Evolutionary conservation across 305 asterid species (phyloP).

Genomic region (Petunia hybrid): DNA sequence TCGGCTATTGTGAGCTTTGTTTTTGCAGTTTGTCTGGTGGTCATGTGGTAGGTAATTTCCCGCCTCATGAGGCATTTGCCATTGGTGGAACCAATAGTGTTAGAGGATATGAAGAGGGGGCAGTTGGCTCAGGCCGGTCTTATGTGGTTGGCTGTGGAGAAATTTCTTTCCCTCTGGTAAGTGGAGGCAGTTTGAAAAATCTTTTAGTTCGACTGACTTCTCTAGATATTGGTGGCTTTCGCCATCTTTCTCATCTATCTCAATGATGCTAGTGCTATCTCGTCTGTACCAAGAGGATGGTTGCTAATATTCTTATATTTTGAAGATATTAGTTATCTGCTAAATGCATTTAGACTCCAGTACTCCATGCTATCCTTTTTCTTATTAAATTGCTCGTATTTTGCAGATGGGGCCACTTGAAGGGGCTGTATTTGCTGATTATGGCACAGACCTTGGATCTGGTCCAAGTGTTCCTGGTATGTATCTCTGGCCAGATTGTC

Average conservation of each 20-base stretch:
- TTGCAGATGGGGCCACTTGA: constrained; percentile 84
- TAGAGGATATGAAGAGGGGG: constrained; percentile 96
- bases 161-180: constrained; percentile 85
- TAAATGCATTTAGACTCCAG: not conserved
- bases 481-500: not conserved
- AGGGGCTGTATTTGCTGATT: constrained; percentile 91
- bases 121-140: constrained; percentile 93
- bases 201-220: constrained; percentile 9
- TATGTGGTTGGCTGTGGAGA: constrained; percentile 87
- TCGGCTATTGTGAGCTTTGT: constrained; percentile 4
- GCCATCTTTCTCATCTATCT: not conserved
- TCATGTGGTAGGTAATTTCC: constrained; percentile 84
- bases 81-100: constrained; percentile 98
- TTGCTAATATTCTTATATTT: constrained; percentile 3
- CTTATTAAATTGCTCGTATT: constrained; percentile 12
- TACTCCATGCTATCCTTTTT: not conserved
- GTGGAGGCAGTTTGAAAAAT: constrained; percentile 38
- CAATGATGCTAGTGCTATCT: not conserved
- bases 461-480: constrained; percentile 86
- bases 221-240: constrained; percentile 5
- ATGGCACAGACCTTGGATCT: constrained; percentile 97
- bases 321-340: not conserved
- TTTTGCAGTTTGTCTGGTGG: constrained; percentile 83
- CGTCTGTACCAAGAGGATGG: constrained; percentile 12
- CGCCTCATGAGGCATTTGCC: constrained; percentile 97